Conservation (phyloP, 2,329 filamentous ascomycete species). For the Grosmannia clavigera region DNA sequence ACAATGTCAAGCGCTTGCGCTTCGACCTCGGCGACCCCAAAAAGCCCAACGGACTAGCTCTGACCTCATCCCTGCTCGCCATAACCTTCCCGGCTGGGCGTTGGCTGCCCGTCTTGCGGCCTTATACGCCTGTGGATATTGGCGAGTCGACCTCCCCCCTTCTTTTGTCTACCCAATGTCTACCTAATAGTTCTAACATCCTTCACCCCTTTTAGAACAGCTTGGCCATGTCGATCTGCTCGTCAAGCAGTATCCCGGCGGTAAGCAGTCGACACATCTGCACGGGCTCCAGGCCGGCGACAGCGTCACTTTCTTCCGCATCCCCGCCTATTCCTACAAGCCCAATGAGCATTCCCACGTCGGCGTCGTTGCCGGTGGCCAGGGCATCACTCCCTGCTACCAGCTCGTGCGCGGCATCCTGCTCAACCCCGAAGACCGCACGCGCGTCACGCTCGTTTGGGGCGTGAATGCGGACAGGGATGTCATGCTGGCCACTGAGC, state of each 20-base stretch:
- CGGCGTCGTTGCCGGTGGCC: slow-evolving; percentile 57
- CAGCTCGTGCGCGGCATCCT: slow-evolving; percentile 51
- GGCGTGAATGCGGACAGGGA: slow-evolving; percentile 55
- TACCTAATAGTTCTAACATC: background rate
- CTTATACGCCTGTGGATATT: slow-evolving; percentile 51
- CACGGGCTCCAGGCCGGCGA: slow-evolving; percentile 53
- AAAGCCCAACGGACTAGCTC: slow-evolving; percentile 32
- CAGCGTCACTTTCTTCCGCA: slow-evolving; percentile 42
- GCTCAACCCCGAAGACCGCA: slow-evolving; percentile 47
- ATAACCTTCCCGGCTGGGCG: slow-evolving; percentile 43
- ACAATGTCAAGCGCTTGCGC: slow-evolving; percentile 44
- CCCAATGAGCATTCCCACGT: slow-evolving; percentile 37
- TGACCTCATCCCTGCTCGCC: slow-evolving; percentile 47
- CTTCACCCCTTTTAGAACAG: slow-evolving; percentile 27
- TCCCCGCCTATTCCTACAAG: slow-evolving; percentile 43
- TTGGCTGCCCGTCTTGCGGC: slow-evolving; percentile 47
- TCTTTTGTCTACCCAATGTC: background rate
- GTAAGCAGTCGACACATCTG: slow-evolving; percentile 52
- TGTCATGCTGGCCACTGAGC: slow-evolving; percentile 43
- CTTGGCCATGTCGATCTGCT: slow-evolving; percentile 49
- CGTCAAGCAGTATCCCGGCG: slow-evolving; percentile 56
- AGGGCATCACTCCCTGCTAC: slow-evolving; percentile 60
- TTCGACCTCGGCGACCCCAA: slow-evolving; percentile 40
- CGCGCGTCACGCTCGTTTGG: slow-evolving; percentile 51
- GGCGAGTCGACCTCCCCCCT: slow-evolving; percentile 21